phyloP scores from a whole-genome alignment of 192 early-diverging fungal species.

The Umbelopsis isabellina region DNA sequence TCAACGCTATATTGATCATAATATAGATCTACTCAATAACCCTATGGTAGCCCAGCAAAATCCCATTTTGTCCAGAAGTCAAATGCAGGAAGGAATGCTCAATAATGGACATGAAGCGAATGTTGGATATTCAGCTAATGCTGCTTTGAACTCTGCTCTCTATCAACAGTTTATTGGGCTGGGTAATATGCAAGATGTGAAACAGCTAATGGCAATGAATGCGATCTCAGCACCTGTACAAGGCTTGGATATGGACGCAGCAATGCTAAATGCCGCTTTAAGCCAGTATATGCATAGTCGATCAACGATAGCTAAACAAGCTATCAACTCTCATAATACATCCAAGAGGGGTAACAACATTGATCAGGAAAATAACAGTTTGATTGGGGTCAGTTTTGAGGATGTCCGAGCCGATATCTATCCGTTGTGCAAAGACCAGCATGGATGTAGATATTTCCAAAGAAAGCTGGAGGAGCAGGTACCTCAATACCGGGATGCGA shows the following conservation, averaged over 20 bases:
- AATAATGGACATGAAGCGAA: not conserved
- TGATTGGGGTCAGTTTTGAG: slow-evolving; percentile 66
- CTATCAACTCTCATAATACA: not conserved
- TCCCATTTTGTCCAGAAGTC: not conserved
- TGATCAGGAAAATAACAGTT: slow-evolving; percentile 31
- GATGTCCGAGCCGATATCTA: slow-evolving; percentile 75
- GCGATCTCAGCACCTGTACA: not conserved
- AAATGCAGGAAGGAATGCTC: not conserved
- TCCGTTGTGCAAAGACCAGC: slow-evolving; percentile 83
- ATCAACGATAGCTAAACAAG: not conserved
- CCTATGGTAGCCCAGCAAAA: not conserved
- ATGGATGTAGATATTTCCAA: slow-evolving; percentile 87
- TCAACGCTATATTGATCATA: not conserved
- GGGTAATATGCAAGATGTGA: slow-evolving; percentile 1
- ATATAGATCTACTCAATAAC: not conserved
- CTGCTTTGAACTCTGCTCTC: slow-evolving; percentile 1
- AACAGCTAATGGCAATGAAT: not conserved
- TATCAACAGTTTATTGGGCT: not conserved
- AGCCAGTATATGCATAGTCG: slow-evolving; percentile 13
- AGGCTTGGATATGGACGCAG: slow-evolving; percentile 5
- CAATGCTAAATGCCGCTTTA: slow-evolving; percentile 7
- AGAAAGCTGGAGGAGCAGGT: slow-evolving; percentile 82
- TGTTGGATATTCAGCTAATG: not conserved
- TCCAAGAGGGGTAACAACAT: not conserved
- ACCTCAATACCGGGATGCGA: slow-evolving; percentile 59